A percentile compares a stretch with the other conserved stretches of the same genome.
Conservation (phyloP, 441 rosid genomes). For the Corymbia citriodora region DNA sequence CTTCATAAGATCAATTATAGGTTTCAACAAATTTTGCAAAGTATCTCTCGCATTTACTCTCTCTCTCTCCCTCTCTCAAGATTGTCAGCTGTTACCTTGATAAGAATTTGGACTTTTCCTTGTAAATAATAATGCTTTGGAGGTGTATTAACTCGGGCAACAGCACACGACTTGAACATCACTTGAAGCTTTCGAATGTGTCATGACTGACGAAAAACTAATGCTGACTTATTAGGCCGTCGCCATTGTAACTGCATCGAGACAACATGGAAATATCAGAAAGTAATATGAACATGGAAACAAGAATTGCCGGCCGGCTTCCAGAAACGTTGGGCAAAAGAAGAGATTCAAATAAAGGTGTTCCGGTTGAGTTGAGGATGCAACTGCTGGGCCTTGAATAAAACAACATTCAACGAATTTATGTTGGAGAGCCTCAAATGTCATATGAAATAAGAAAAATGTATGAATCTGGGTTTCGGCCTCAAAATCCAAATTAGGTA, state of each 20-base stretch:
- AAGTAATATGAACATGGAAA: not conserved
- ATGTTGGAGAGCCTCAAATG: not conserved
- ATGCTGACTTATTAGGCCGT: not conserved
- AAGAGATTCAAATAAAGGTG: not conserved
- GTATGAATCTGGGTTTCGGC: not conserved
- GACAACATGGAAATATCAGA: not conserved
- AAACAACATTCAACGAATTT: not conserved
- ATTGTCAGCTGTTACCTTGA: not conserved
- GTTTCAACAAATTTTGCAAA: not conserved
- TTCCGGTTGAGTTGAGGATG: not conserved
- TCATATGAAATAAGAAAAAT: not conserved
- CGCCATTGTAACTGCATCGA: not conserved
- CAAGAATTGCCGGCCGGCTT: not conserved
- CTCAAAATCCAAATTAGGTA: not conserved
- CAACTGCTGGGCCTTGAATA: not conserved
- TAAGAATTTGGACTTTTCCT: not conserved
- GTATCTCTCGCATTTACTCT: not conserved
- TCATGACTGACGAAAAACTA: not conserved
- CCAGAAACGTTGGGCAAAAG: not conserved
- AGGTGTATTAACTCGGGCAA: not conserved
- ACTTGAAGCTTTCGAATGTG: rapidly evolving
- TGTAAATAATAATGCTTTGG: not conserved
- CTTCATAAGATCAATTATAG: not conserved
- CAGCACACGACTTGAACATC: not conserved
- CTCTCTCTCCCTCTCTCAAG: not conserved